Conservation (phyloP, 2,329 filamentous ascomycete genomes). For the Whalleya microplaca region DNA sequence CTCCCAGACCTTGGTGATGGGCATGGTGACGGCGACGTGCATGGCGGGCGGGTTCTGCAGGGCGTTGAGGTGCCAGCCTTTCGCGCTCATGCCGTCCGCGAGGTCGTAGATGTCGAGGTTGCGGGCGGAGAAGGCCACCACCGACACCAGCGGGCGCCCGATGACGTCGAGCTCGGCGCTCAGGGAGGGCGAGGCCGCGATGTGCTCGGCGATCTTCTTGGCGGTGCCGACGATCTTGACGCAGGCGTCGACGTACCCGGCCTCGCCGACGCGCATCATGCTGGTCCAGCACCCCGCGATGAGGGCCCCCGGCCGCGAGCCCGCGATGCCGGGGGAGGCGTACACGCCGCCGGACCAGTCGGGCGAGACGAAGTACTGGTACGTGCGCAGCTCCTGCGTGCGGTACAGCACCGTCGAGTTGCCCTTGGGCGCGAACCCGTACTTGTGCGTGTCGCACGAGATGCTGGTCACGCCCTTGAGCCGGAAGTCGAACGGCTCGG, state of each 20-base stretch:
- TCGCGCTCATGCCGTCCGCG: conserved; percentile 80
- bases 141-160: conserved; percentile 84
- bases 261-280: conserved; percentile 85
- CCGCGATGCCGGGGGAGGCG: conserved; percentile 88
- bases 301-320: conserved; percentile 87
- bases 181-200: conserved; percentile 71
- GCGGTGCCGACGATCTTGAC: conserved; percentile 84
- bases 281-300: conserved; percentile 97
- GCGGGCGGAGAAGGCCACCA: conserved; percentile 84
- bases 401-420: conserved; percentile 95
- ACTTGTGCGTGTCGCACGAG: conserved; percentile 97
- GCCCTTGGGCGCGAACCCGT: conserved; percentile 97
- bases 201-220: conserved; percentile 78
- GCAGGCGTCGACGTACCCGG: conserved; percentile 86
- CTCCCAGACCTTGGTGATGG: conserved; percentile 81
- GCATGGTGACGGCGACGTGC: conserved; percentile 90
- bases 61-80: conserved; percentile 95
- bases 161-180: conserved; percentile 76
- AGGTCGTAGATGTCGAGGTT: conserved; percentile 94
- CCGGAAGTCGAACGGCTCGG: conserved; percentile 88
- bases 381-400: conserved; percentile 73
- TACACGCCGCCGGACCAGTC: conserved; percentile 98
- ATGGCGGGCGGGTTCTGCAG: conserved; percentile 90
- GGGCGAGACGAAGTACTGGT: conserved; percentile 95
- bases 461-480: conserved; percentile 94